These are phyloP conservation scores for Plectosphaerella plurivora DNA, from an alignment of 2,329 filamentous ascomycete species.

Conservation along the genomic window DNA sequence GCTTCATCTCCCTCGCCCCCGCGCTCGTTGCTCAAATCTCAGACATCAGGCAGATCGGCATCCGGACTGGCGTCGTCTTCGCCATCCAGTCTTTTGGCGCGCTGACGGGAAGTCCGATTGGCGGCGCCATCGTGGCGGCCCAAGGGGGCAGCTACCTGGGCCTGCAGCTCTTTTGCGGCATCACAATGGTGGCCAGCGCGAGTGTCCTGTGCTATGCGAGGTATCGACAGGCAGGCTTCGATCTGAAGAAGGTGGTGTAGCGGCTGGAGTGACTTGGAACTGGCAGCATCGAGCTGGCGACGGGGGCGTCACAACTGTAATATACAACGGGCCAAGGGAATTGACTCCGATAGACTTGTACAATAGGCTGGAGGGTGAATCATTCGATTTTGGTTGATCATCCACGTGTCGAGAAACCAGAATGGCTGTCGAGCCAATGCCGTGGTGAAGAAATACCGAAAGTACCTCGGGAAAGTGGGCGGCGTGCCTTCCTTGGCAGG, in stretches of 20 bases:
- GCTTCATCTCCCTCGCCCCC: slow-evolving; percentile 59
- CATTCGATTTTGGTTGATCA: too few relatives aligned
- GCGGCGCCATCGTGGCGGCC: slow-evolving; percentile 52
- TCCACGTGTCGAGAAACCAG: too few relatives aligned
- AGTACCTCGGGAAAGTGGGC: too few relatives aligned
- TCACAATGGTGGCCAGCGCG: slow-evolving; percentile 32
- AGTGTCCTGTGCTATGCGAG: slow-evolving; percentile 24
- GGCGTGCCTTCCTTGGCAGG: too few relatives aligned
- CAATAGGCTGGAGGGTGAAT: too few relatives aligned
- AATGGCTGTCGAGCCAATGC: too few relatives aligned
- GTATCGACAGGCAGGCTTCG: slow-evolving; percentile 28
- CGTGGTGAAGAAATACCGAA: too few relatives aligned
- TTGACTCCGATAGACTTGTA: too few relatives aligned
- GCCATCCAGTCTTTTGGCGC: slow-evolving; percentile 59
- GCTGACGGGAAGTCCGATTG: slow-evolving; percentile 64
- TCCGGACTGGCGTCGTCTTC: slow-evolving; percentile 61
- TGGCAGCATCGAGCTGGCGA: too few relatives aligned
- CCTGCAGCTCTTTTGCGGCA: slow-evolving; percentile 62
- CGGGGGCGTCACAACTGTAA: too few relatives aligned
- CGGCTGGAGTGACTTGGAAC: too few relatives aligned
- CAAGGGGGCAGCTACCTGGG: slow-evolving; percentile 51
- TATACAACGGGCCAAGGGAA: too few relatives aligned
- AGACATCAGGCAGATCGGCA: slow-evolving; percentile 65
- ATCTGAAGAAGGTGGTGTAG: slow-evolving; percentile 21
- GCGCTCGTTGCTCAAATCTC: slow-evolving; percentile 67